Evolutionary conservation across 1,139 yeast species (phyloP), one percentile per base, ranked within the genome.

Genomic region (Scheffersomyces stambukii): DNA sequence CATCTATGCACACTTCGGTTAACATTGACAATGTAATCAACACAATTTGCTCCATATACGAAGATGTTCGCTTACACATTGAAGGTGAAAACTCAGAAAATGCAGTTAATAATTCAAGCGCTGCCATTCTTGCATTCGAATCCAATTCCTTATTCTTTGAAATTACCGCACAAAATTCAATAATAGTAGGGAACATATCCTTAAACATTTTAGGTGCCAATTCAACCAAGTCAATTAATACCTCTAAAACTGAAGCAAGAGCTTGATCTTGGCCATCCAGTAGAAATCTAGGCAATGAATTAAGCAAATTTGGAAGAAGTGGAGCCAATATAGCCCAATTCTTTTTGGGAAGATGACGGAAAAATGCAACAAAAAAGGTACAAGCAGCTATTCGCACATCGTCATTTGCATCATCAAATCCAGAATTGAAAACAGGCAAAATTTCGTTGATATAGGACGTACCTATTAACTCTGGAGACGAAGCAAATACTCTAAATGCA

Each of bases 201-300:
- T 75, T 77, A 63, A 91, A 91, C 77, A 91, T 76, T 51, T 89
- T 91, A 30, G 98, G 98, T 8, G 97, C 97, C 39, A 89, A 64
- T 43, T 83, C 93, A 7, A 89, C 96, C 38, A 91, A 70, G 46
- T 91, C 97, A 36, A 89, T 86, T 45, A 91, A 69, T 8, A 89
- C 73, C 55, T 86, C 96, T 41, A 91, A 72, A n/a, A 89, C 95
- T 5, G 85, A 71, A 1, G 95, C 81, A 44, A 91, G 71, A 8
- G 95, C 85, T 16, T 71, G 65, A 33, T 86, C 93, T 50, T 86
- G 84, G 24, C 88, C 88, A 45, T 69, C 77, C 40, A 76, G 81
- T 35, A 88, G 69, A 43, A 91, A 75, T 43, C 89, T 80, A 28
- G 96, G 96, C 43, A 91, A 70, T 25, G 95, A 84, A 52, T 85